Percentiles rank a stretch among this genome's conserved stretches.
These are phyloP conservation scores for Dovyalis caffra DNA, from an alignment of 345 rosid genomes.

Conservation along the genomic window DNA sequence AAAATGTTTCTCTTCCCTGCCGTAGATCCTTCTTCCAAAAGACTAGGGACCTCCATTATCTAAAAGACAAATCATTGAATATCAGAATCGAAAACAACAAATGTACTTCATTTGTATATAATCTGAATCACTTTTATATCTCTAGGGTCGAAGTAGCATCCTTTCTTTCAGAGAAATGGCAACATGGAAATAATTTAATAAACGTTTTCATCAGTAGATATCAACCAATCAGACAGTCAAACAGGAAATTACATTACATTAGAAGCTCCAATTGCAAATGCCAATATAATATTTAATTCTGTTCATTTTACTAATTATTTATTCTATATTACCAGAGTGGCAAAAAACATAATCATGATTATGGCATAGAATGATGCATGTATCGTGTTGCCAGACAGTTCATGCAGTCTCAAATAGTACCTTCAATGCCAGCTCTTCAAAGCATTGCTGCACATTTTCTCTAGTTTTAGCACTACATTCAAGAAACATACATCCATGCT, in stretches of 20 bases:
- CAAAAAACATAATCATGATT: neutral
- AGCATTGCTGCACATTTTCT: conserved; percentile 84
- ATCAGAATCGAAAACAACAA: conserved; percentile 7
- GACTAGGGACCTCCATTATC: conserved; percentile 97
- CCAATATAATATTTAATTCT: neutral
- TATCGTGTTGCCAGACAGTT: neutral
- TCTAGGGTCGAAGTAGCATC: neutral
- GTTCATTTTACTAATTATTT: neutral
- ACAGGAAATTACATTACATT: neutral
- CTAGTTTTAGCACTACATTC: conserved; percentile 96
- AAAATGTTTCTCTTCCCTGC: conserved; percentile 66
- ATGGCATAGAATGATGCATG: neutral
- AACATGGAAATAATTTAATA: neutral
- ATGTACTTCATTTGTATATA: neutral
- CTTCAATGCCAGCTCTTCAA: conserved; percentile 85
- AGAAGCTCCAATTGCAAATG: neutral
- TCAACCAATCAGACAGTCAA: neutral
- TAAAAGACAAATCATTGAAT: conserved; percentile 14
- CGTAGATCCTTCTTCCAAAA: conserved; percentile 83
- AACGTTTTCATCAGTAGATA: neutral
- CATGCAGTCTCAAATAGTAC: conserved; percentile 29
- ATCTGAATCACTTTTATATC: neutral
- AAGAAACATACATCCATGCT: conserved; percentile 64
- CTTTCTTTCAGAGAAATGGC: neutral
- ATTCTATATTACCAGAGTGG: neutral